Base-by-base conservation (phyloP, 805 yeast genomes). In the Ogataea naganishii region DNA sequence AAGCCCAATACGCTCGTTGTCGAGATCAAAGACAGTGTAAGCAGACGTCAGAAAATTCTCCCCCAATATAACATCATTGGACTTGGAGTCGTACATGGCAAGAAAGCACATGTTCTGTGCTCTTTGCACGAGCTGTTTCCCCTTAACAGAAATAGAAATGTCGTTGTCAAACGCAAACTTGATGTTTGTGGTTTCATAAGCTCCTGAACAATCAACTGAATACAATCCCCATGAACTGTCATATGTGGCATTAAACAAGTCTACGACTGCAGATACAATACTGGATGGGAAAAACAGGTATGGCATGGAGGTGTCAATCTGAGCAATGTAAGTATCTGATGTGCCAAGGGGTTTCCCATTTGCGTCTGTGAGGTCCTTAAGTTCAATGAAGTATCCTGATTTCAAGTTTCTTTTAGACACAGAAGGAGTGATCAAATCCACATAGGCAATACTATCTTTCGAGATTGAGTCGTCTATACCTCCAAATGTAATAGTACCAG, bases 11-110 rank as follows among this genome's bases (percentile, higher is more conserved):
- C 70, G 63, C 27, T 53, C 54, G 44, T 67, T 67, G 19, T 74
- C 82, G 30, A 76, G 53, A 49, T 80, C 80, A 50, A 68, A 76
- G 11, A 76, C 83, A 17, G 74, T 63, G 49, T 77, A 80, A 2
- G 78, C 76, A 34, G 69, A 64, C 31, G 82, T 62, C 38, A 81
- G 53, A 46, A 80, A 69, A 26, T 69, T 66, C 46, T 78, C 86
- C 8, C 92, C 92, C 21, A 81, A 58, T 32, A 76, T 62, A 12
- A 57, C 45, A 23, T 43, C 49, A 13, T 31, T 23, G 3, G 31
- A 6, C 1, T 33, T 40, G 10, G 41, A 40, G n/a, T 36, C 34
- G 4, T 23, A 12, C 22, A 49, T 14, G 7, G 43, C 31, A 7
- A 48, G 33, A 15, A 46, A 43, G 31, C 56, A 48, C 9, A 29